Evolutionary conservation across 2,329 filamentous ascomycete genomes (phyloP).

Genomic region (Fusarium armeniacum): DNA sequence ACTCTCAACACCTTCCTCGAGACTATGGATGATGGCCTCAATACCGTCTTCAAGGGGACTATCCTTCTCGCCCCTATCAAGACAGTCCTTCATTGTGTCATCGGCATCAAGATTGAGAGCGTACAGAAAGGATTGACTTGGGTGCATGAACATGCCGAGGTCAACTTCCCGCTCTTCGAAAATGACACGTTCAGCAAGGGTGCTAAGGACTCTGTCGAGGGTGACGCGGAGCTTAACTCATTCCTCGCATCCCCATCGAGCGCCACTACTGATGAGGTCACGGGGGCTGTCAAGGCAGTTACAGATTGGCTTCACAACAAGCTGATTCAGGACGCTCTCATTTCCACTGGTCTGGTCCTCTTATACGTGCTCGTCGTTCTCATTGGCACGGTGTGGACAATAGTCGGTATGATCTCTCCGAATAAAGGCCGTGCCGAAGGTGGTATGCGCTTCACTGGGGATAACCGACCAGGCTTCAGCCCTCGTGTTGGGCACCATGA

Average conservation of each 20-base stretch:
- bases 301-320: slow-evolving; percentile 74
- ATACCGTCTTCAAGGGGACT: slow-evolving; percentile 84
- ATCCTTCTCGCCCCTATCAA: slow-evolving; percentile 82
- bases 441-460: slow-evolving; percentile 59
- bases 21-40: slow-evolving; percentile 80
- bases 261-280: slow-evolving; percentile 84
- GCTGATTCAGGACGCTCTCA: slow-evolving; percentile 83
- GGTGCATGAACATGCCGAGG: slow-evolving; percentile 88
- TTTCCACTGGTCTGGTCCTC: slow-evolving; percentile 79
- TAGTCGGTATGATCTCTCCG: slow-evolving; percentile 70
- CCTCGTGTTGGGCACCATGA: slow-evolving; percentile 46
- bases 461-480: slow-evolving; percentile 49
- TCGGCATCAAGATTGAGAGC: slow-evolving; percentile 86
- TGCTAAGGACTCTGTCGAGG: slow-evolving; percentile 71
- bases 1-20: slow-evolving; percentile 87
- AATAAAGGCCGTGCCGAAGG: slow-evolving; percentile 70
- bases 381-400: slow-evolving; percentile 77
- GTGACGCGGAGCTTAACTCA: slow-evolving; percentile 71
- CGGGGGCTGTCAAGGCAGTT: slow-evolving; percentile 79
- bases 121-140: slow-evolving; percentile 93
- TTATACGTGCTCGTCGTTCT: slow-evolving; percentile 85
- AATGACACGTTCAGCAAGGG: slow-evolving; percentile 88
- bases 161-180: slow-evolving; percentile 82
- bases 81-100: slow-evolving; percentile 87
- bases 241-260: slow-evolving; percentile 84